Percentiles rank a stretch among this genome's conserved stretches.
phyloP scores from a whole-genome alignment of 2,329 filamentous ascomycete genomes.

The Metarhizium robertsii region DNA sequence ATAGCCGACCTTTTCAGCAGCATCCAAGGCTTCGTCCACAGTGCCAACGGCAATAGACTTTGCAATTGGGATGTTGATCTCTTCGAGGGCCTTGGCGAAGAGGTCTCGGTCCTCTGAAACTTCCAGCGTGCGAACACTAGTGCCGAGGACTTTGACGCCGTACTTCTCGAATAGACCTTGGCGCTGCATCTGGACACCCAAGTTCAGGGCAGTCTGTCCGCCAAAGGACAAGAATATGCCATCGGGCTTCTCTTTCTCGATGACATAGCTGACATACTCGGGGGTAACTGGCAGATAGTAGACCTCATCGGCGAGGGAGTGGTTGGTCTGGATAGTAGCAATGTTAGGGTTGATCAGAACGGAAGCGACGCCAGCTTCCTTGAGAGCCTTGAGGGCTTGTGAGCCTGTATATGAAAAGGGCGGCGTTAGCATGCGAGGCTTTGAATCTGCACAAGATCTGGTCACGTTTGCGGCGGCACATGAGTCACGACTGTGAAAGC shows the following conservation, averaged over 20 bases:
- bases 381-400: slow-evolving; percentile 92
- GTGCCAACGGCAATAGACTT: slow-evolving; percentile 90
- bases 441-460: neutral
- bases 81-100: slow-evolving; percentile 89
- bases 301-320: slow-evolving; percentile 91
- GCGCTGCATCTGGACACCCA: slow-evolving; percentile 95
- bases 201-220: slow-evolving; percentile 91
- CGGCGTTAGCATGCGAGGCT: slow-evolving; percentile 9
- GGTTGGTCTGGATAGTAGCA: slow-evolving; percentile 95
- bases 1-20: slow-evolving; percentile 81
- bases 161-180: slow-evolving; percentile 93
- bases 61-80: slow-evolving; percentile 96
- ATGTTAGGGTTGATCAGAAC: slow-evolving; percentile 98
- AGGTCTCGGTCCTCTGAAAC: slow-evolving; percentile 92
- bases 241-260: slow-evolving; percentile 90
- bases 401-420: slow-evolving; percentile 52
- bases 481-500: neutral
- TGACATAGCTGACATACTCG: slow-evolving; percentile 96
- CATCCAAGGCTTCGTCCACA: slow-evolving; percentile 83
- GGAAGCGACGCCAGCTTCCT: slow-evolving; percentile 85
- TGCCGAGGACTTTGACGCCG: slow-evolving; percentile 90
- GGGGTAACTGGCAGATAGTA: slow-evolving; percentile 97
- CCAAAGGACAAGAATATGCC: slow-evolving; percentile 97
- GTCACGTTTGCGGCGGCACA: neutral
- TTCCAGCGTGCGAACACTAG: slow-evolving; percentile 87